phyloP scores from a whole-genome alignment of 2,329 filamentous ascomycete species.

The Coleophoma eucalyptorum region DNA sequence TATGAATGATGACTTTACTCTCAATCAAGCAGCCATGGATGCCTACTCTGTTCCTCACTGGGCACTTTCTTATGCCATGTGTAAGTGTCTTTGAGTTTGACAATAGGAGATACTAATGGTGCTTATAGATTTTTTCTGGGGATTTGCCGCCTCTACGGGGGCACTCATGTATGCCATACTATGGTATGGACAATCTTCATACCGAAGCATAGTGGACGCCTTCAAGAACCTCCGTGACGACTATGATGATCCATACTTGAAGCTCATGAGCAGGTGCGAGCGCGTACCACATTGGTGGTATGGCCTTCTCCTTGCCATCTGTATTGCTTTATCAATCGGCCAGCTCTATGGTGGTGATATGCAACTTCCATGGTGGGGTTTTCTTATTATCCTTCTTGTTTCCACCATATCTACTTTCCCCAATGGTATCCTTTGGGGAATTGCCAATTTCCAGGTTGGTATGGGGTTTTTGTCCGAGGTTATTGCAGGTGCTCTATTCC shows the following conservation, averaged over 20 bases:
- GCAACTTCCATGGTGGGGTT: slow-evolving; percentile 27
- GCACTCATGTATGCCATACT: slow-evolving; percentile 25
- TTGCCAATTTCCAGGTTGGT: slow-evolving; percentile 25
- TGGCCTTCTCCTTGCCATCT: slow-evolving; percentile 19
- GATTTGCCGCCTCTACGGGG: slow-evolving; percentile 28
- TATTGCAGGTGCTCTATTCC: slow-evolving; percentile 25
- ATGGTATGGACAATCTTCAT: slow-evolving; percentile 24
- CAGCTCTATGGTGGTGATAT: slow-evolving; percentile 24
- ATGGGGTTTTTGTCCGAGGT: slow-evolving; percentile 27
- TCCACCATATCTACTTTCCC: slow-evolving; percentile 25
- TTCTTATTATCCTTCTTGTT: slow-evolving; percentile 21
- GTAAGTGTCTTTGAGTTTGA: neutral
- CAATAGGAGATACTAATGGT: too few relatives aligned
- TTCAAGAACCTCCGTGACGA: slow-evolving; percentile 16
- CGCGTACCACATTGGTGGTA: slow-evolving; percentile 30
- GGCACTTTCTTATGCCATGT: slow-evolving; percentile 26
- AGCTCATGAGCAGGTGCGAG: slow-evolving; percentile 23
- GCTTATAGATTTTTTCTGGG: slow-evolving; percentile 25
- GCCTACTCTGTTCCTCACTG: slow-evolving; percentile 47
- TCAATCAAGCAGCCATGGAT: slow-evolving; percentile 49
- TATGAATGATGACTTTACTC: slow-evolving; percentile 21
- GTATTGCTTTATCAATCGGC: slow-evolving; percentile 21
- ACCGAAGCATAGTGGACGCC: slow-evolving; percentile 11
- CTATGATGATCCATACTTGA: slow-evolving; percentile 26
- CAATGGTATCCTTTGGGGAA: slow-evolving; percentile 26